Conservation (phyloP, 2,329 filamentous ascomycete genomes). For the Colletotrichum sp. region DNA sequence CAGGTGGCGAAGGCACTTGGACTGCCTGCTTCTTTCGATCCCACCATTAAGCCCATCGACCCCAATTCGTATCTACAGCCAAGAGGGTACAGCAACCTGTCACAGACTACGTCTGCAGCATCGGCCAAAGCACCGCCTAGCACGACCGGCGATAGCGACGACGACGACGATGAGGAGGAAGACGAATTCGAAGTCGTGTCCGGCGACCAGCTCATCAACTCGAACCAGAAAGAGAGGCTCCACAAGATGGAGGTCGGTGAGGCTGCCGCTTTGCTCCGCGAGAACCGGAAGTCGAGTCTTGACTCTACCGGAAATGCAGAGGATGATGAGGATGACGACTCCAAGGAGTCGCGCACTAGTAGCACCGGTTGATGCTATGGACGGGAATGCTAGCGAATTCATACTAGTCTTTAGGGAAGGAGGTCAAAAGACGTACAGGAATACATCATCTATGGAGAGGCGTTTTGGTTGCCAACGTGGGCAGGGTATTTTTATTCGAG, state of each 20-base stretch:
- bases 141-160: conserved; percentile 45
- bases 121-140: conserved; percentile 2
- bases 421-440: not conserved
- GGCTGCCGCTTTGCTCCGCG: conserved; percentile 53
- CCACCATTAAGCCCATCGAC: conserved; percentile 64
- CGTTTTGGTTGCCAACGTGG: conserved; percentile 1
- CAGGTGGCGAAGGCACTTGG: conserved; percentile 68
- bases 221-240: conserved; percentile 57
- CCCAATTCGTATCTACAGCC: conserved; percentile 28
- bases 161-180: conserved; percentile 46
- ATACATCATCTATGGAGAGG: not conserved
- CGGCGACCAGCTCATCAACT: conserved; percentile 44
- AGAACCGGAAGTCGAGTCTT: conserved; percentile 29
- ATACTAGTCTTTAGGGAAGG: not conserved
- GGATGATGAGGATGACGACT: conserved; percentile 43
- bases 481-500: not conserved
- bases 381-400: not conserved
- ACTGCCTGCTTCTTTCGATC: conserved; percentile 66
- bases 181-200: conserved; percentile 47
- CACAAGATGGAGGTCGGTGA: conserved; percentile 67
- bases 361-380: conserved; percentile 3
- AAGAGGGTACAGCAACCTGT: conserved; percentile 7
- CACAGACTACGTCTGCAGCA: not conserved
- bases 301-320: conserved; percentile 28
- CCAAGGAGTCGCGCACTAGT: conserved; percentile 16